Base-by-base conservation (phyloP, 106 monocot species). In the Narthecium ossifragum region DNA sequence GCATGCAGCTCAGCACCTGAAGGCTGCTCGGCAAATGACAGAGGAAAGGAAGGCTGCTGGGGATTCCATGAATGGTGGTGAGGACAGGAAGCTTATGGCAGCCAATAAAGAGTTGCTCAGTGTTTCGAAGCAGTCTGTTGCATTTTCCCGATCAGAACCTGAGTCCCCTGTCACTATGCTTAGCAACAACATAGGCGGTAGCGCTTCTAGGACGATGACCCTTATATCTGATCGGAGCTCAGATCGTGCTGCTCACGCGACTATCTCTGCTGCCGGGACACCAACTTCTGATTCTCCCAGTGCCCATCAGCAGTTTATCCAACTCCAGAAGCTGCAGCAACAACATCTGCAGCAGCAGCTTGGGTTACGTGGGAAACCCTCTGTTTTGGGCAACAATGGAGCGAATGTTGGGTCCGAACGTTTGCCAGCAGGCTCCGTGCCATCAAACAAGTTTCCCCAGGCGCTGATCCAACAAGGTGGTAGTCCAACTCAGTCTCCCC, bases 21-120 rank as follows among this genome's bases (percentile, higher is more conserved):
- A 93, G 66, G 70, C 72, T 54, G 1, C 49, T 47, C 75, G 64
- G 8, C 63, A 64, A 17, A 11, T 34, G 6, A 12, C 34, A 0
- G 81, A 76, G 24, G 85, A 77, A 46, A 72, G 69, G 14, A 93
- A 85, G 43, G 33, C 75, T 46, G 57, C 53, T 4, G 58, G 69
- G 2, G 85, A 74, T 6, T 70, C 74, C 30, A 12, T 54, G 8
- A 66, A 46, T 40, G 53, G 48, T n/a, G 77, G 75, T 12, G 81
- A 82, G 10, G 80, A 74, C 9, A 68, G 69, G 49, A 75, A 80
- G 49, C 66, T 32, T 3, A 27, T 60, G 38, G 10, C 64, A 8
- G 15, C 60, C 13, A 53, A 34, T 34, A 80, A 78, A 55, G 26
- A 22, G 53, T 34, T 75, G 2, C 62, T 54, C 18, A 68, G 43